Evolutionary conservation across 2,329 filamentous ascomycete species (phyloP).

Genomic region (Diaporthe helianthi): DNA sequence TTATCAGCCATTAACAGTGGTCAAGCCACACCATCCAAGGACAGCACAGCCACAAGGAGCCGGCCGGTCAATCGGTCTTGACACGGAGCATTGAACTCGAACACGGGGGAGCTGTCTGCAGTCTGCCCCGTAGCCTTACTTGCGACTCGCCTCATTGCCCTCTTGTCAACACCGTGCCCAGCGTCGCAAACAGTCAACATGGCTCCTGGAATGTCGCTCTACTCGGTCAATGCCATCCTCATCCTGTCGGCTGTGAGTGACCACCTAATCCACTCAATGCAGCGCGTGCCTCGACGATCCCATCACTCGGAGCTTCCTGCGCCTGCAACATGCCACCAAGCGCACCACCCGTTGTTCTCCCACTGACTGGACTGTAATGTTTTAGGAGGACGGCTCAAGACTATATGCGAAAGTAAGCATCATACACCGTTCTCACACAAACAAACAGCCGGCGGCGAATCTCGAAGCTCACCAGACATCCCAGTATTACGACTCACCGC

Average conservation of each 20-base stretch:
- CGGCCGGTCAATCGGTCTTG: constrained; percentile 30
- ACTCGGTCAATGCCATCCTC: constrained; percentile 75
- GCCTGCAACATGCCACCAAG: neutral
- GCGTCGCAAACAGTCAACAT: constrained; percentile 51
- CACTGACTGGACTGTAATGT: neutral
- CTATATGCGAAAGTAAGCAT: constrained; percentile 44
- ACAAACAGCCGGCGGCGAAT: neutral
- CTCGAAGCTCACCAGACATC: constrained; percentile 27
- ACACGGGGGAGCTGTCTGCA: constrained; percentile 25
- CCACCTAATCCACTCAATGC: neutral
- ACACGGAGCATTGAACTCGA: constrained; percentile 33
- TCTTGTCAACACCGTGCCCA: constrained; percentile 12
- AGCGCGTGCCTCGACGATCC: neutral
- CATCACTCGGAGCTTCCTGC: neutral
- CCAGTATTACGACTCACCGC: constrained; percentile 75
- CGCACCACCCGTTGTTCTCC: neutral
- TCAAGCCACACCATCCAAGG: neutral
- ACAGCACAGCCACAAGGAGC: constrained; percentile 18
- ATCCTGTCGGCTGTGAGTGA: constrained; percentile 41
- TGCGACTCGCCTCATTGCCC: constrained; percentile 18
- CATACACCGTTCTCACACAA: constrained; percentile 62
- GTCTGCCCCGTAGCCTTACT: neutral
- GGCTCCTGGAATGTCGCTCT: constrained; percentile 78
- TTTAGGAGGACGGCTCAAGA: constrained; percentile 34
- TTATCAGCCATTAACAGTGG: neutral